Evolutionary conservation across 2,329 filamentous ascomycete species (phyloP).

Genomic region (Colletotrichum costaricense): DNA sequence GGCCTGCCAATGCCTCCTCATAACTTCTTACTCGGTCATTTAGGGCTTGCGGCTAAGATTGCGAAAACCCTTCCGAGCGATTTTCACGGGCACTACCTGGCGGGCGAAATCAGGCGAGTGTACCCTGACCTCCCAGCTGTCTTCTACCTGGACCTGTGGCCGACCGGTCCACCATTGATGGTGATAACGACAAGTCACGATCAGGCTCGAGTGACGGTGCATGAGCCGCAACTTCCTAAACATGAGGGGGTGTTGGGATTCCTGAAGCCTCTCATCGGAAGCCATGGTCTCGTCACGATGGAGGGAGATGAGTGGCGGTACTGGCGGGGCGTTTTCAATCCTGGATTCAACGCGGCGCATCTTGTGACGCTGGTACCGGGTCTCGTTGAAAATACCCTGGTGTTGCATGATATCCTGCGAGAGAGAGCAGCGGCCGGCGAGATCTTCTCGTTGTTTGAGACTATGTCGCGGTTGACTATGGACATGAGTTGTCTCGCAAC

Average conservation of each 20-base stretch:
- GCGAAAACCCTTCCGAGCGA: neutral
- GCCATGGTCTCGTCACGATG: constrained; percentile 44
- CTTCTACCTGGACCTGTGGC: constrained; percentile 44
- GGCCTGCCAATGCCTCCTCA: neutral
- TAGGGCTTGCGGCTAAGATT: neutral
- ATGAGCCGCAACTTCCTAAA: constrained; percentile 39
- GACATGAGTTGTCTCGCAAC: constrained; percentile 51
- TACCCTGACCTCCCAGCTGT: neutral
- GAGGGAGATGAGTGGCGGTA: constrained; percentile 43
- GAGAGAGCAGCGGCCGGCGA: neutral
- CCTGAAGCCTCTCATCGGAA: constrained; percentile 45
- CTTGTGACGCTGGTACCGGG: constrained; percentile 48
- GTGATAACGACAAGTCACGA: constrained; percentile 25
- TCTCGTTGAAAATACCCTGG: constrained; percentile 49
- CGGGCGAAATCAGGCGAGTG: neutral
- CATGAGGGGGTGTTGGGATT: constrained; percentile 43
- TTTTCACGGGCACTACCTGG: constrained; percentile 3
- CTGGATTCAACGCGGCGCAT: constrained; percentile 50
- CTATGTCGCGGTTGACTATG: constrained; percentile 50
- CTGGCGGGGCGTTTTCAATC: constrained; percentile 47
- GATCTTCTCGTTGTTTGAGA: constrained; percentile 44
- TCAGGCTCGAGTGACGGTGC: constrained; percentile 32
- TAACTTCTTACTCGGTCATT: neutral
- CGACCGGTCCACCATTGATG: constrained; percentile 37
- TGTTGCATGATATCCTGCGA: constrained; percentile 40